Evolutionary conservation across 2,329 filamentous ascomycete species (phyloP), one percentile per base, ranked within the genome.

Genomic region (Monosporascus ibericus): DNA sequence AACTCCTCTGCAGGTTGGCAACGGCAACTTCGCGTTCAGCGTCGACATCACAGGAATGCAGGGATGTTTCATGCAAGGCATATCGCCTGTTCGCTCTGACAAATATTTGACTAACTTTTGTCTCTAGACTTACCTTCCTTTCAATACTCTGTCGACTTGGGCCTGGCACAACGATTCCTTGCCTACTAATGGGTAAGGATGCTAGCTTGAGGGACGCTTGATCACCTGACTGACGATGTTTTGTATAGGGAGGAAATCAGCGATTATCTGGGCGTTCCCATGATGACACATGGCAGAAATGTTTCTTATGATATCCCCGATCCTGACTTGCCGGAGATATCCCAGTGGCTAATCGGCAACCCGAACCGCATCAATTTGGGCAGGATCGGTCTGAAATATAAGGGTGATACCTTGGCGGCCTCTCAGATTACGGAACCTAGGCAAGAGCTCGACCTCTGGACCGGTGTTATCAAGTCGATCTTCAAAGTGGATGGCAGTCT

Each of bases 341-440:
- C 75, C 3, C 74, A 80, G 52, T 82, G 78, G 79, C 63, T 81
- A 22, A 78, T 79, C 30, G 69, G 70, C 20, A 76, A 75, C 44
- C 73, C 73, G 0, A 74, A 76, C 25, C 67, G 73, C 2, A 62
- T 76, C 37, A 76, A 76, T 47, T 58, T 76, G 1, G 73, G 72
- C 2, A 67, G 71, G 1, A 69, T 75, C n/a, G 72, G 73, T 0
- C 64, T 76, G 5, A 67, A 60, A 18, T 74, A 73, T 42, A 62
- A 63, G 18, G 63, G 59, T 0, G 40, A 52, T 0, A 68, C 65
- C 0, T 59, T 75, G 1, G 58, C 63, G 0, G 61, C 68, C 6
- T 54, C 53, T 2, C 48, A 61, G 0, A 68, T 75, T 14, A 55
- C 58, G 0, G 51, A 65, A 1, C 67, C 66, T 1, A 42, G 53